Base-by-base conservation (phyloP, 2,329 filamentous ascomycete genomes). In the Oidium heveae region DNA sequence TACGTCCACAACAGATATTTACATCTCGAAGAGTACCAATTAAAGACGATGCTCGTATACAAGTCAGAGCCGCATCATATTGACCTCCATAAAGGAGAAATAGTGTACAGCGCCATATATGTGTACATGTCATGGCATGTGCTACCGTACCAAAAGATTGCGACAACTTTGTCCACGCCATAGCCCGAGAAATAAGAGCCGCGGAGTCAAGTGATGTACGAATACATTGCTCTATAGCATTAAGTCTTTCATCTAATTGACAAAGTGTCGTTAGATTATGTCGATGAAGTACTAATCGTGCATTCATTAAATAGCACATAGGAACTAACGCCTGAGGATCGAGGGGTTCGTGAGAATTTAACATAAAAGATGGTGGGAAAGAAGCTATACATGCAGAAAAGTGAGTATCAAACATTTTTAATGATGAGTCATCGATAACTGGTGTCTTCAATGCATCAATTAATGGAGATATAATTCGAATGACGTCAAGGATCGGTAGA, bases 91-190 rank as follows among this genome's bases (percentile, higher is more conserved):
- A 77, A 22, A 89, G 75, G 4, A 95, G 71, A 55, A 95, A 79
- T 0, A 96, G 73, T 1, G 84, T 75, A 63, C 84, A 93, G 22
- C 89, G 82, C 77, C 93, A 95, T 47, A 94, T 73, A 65, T 96
- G 91, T 15, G 78, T 79, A 55, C 86, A 84, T 9, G 93, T 72
- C 60, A 89, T 76, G 4, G 82, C 78, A 1, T 82, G 86, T 2
- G 86, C 61, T 59, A 55, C 62, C 13, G 58, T 57, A 6, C 62
- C 63, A 53, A 62, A 64, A 20, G 65, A 63, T 52, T 66, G 65
- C 32, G 61, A 61, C 55, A 58, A 57, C 59, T 60, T 59, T 6
- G 69, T 64, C 4, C 66, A 66, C 49, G 71, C 70, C 67, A 80
- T 73, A 43, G 74, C 75, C 49, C 89, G 79, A 10, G 78, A 76